Evolutionary conservation across 2,329 filamentous ascomycete genomes (phyloP).

Genomic region (Fusarium scirpi): DNA sequence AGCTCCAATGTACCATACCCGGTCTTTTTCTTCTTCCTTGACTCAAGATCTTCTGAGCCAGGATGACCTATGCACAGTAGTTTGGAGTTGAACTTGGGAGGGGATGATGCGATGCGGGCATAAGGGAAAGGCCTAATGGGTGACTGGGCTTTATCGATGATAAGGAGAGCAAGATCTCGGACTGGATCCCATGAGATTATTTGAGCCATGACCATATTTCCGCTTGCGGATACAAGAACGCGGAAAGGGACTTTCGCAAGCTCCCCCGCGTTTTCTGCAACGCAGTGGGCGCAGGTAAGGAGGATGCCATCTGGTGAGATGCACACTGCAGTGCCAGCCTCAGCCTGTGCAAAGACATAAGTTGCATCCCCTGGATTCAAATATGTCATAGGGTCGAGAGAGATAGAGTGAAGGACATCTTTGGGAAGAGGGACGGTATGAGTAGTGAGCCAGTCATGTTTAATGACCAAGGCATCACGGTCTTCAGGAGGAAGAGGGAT

Average conservation of each 20-base stretch:
- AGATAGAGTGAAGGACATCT: constrained; percentile 5
- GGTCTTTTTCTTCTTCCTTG: constrained; percentile 51
- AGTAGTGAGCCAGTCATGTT: constrained; percentile 38
- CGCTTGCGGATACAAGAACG: constrained; percentile 60
- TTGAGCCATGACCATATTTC: constrained; percentile 53
- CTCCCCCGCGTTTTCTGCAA: constrained; percentile 57
- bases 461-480: constrained; percentile 13
- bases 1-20: constrained; percentile 62
- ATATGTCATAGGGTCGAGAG: constrained; percentile 4
- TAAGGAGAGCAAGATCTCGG: constrained; percentile 61
- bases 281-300: constrained; percentile 64
- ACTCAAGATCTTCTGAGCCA: constrained; percentile 59
- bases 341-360: constrained; percentile 62
- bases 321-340: constrained; percentile 65
- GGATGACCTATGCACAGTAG: constrained; percentile 54
- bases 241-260: constrained; percentile 45
- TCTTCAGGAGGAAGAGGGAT: constrained; percentile 5
- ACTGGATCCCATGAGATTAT: constrained; percentile 56
- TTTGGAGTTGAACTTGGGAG: constrained; percentile 35
- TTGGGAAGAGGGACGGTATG: constrained; percentile 32
- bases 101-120: constrained; percentile 20
- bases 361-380: constrained; percentile 43
- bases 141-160: constrained; percentile 51
- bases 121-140: constrained; percentile 38
- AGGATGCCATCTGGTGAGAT: constrained; percentile 58